Evolutionary conservation across 768 basidiomycete genomes (phyloP).

Genomic region (Suillus brevipes): DNA sequence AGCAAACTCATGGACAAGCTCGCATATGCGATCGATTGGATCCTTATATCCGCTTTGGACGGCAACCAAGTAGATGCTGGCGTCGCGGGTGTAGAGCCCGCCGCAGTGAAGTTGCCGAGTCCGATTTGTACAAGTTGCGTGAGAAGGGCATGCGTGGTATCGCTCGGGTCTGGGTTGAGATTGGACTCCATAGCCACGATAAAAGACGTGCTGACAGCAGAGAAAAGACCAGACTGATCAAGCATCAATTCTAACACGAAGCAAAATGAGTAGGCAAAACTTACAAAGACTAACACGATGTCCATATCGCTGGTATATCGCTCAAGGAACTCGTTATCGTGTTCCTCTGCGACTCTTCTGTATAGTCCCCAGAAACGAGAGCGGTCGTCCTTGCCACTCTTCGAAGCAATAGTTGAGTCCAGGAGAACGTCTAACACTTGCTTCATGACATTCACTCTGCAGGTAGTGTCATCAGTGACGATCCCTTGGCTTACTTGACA

Average conservation of each 20-base stretch:
- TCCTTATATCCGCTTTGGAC: too few species aligned
- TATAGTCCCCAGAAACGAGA: too few species aligned
- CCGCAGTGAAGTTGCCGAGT: neutral
- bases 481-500: neutral
- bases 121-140: slow-evolving; percentile 9
- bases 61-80: neutral
- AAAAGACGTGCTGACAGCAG: slow-evolving; percentile 14
- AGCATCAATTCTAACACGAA: neutral
- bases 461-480: neutral
- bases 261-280: neutral
- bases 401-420: neutral
- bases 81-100: neutral
- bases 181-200: slow-evolving; percentile 11
- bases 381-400: neutral
- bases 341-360: too few species aligned
- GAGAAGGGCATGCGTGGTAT: slow-evolving; percentile 13
- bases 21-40: slow-evolving; percentile 13
- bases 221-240: slow-evolving; percentile 15
- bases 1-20: slow-evolving; percentile 8
- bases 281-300: slow-evolving; percentile 23
- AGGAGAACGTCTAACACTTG: neutral
- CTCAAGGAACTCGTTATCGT: too few species aligned
- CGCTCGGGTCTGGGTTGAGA: slow-evolving; percentile 13
- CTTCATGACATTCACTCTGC: neutral
- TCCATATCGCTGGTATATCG: slow-evolving; percentile 10